Percentiles rank a stretch among this genome's conserved stretches.
Evolutionary conservation across 768 basidiomycete species (phyloP).

Genomic region (Paxillus ammoniavirescens): DNA sequence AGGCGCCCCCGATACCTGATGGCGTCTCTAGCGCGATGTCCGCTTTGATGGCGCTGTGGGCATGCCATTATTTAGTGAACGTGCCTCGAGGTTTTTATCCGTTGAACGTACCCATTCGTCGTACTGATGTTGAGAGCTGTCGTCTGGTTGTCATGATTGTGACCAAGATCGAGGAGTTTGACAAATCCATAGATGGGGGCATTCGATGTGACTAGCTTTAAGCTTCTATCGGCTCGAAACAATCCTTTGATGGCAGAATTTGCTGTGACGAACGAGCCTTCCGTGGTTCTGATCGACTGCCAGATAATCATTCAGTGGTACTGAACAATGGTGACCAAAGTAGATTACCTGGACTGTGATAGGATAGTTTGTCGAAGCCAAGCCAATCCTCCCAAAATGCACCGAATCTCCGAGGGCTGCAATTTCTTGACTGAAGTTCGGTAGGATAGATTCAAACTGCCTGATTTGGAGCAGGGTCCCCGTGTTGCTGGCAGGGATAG

Average conservation of each 20-base stretch:
- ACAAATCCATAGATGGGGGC: conserved; percentile 35
- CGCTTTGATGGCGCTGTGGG: conserved; percentile 16
- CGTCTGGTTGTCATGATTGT: conserved; percentile 14
- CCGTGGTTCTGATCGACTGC: conserved; percentile 27
- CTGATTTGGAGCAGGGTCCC: conserved; percentile 30
- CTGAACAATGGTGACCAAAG: background rate
- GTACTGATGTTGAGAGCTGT: conserved; percentile 33
- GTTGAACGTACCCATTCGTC: conserved; percentile 37
- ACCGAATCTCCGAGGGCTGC: conserved; percentile 27
- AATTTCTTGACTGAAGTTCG: conserved; percentile 34
- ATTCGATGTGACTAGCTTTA: conserved; percentile 37
- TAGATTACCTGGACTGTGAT: conserved; percentile 29
- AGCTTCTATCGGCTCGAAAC: conserved; percentile 30
- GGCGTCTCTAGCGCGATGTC: conserved; percentile 16
- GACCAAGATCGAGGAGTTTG: conserved; percentile 26
- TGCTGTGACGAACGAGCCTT: conserved; percentile 28
- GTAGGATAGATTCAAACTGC: conserved; percentile 39
- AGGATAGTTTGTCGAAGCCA: conserved; percentile 32
- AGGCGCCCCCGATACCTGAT: conserved; percentile 25
- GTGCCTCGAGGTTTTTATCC: no score
- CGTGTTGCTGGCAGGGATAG: conserved; percentile 26
- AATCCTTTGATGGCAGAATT: conserved; percentile 41
- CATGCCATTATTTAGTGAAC: background rate
- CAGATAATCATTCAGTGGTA: background rate
- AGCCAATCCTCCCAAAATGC: conserved; percentile 30